Conservation (phyloP, 768 basidiomycete species). For the Crepidotus variabilis region DNA sequence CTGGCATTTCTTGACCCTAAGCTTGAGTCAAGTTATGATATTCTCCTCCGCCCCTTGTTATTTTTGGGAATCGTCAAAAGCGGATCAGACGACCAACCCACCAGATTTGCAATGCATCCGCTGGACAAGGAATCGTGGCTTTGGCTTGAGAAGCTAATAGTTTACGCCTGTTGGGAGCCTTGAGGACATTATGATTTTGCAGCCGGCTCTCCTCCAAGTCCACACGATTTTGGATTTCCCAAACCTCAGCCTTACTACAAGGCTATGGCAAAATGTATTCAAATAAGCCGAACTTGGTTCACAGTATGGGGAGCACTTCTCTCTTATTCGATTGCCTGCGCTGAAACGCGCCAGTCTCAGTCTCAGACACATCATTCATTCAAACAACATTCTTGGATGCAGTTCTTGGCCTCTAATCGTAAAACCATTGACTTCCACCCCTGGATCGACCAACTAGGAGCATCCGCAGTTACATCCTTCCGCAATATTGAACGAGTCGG, state of each 20-base stretch:
- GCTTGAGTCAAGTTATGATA: not conserved
- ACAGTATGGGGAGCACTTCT: not conserved
- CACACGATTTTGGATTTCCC: not conserved
- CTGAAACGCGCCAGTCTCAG: not conserved
- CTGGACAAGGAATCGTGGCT: not conserved
- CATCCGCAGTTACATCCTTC: not conserved
- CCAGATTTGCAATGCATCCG: not conserved
- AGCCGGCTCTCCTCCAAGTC: not conserved
- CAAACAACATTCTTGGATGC: not conserved
- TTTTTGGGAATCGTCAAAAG: not conserved
- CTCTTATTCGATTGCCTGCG: conserved; percentile 2
- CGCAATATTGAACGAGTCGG: not conserved
- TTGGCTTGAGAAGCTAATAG: not conserved
- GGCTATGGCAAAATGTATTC: not conserved
- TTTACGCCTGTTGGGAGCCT: not conserved
- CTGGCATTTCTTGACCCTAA: not conserved
- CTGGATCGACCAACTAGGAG: not conserved
- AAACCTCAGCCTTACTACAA: not conserved
- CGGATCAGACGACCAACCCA: not conserved
- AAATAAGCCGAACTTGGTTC: conserved; percentile 2
- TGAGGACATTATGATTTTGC: not conserved
- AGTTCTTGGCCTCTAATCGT: not conserved
- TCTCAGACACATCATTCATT: not conserved
- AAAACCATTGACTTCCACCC: not conserved
- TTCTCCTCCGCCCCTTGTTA: not conserved